phyloP scores from a whole-genome alignment of 768 basidiomycete genomes.

The Serendipita sp. region DNA sequence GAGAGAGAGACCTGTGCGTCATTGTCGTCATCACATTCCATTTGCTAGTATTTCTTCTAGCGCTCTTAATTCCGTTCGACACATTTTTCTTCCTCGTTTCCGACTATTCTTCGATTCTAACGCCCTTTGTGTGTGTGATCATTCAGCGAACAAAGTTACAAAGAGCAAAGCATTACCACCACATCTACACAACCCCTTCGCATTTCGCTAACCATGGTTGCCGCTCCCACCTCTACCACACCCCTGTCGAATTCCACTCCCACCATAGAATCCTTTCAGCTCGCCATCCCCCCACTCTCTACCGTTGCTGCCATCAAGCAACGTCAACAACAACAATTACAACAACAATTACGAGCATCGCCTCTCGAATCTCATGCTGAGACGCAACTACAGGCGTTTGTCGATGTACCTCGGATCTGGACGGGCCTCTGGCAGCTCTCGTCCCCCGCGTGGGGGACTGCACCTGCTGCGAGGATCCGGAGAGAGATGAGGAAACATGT shows the following conservation, averaged over 20 bases:
- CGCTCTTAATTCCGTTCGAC: too few relatives aligned
- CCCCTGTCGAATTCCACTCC: neutral
- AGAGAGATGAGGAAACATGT: constrained; percentile 51
- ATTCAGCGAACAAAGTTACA: too few relatives aligned
- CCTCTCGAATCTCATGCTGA: constrained; percentile 31
- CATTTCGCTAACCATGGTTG: too few relatives aligned
- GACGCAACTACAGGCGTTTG: constrained; percentile 24
- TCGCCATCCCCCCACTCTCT: neutral
- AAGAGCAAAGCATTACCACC: too few relatives aligned
- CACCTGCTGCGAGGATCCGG: constrained; percentile 46
- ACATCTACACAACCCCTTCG: too few relatives aligned
- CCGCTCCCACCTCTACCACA: too few relatives aligned
- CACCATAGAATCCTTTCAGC: neutral
- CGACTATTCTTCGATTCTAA: too few relatives aligned
- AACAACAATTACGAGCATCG: neutral
- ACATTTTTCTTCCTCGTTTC: too few relatives aligned
- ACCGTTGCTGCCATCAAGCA: neutral
- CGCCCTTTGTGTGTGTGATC: too few relatives aligned
- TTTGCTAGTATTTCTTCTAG: too few relatives aligned
- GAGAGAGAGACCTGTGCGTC: too few relatives aligned
- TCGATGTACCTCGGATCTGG: constrained; percentile 50
- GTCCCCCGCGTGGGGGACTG: constrained; percentile 72
- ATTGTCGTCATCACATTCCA: too few relatives aligned
- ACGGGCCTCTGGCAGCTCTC: constrained; percentile 76
- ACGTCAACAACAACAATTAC: neutral